Conservation (phyloP, 345 rosid species). For the Viola odorata region DNA sequence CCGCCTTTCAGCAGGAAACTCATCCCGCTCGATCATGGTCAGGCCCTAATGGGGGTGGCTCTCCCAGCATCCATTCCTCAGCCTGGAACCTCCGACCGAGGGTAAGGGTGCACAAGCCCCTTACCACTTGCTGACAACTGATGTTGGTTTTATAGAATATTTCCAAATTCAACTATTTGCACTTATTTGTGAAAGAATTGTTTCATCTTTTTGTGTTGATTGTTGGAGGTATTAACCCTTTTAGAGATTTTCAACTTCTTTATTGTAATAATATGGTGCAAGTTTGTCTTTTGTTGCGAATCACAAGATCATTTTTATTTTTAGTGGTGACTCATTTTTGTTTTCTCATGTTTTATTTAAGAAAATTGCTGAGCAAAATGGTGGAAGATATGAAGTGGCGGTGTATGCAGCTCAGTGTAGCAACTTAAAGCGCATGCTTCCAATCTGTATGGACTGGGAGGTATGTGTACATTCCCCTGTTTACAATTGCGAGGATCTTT, state of each 20-base stretch:
- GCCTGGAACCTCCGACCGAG: too few species aligned
- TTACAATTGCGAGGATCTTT: not conserved
- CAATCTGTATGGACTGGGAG: slow-evolving; percentile 97
- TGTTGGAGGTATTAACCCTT: not conserved
- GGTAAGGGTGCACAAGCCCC: too few species aligned
- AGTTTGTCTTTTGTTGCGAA: not conserved
- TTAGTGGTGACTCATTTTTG: slow-evolving; percentile 16
- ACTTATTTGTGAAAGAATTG: not conserved
- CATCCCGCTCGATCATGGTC: too few species aligned
- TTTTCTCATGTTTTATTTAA: slow-evolving; percentile 24
- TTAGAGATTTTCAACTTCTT: slow-evolving; percentile 1
- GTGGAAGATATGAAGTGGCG: slow-evolving; percentile 81
- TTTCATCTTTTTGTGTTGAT: not conserved
- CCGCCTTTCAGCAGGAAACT: too few species aligned
- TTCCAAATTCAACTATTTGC: slow-evolving; percentile 7
- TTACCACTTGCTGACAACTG: too few species aligned
- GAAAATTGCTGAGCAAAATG: slow-evolving; percentile 88
- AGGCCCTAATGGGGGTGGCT: too few species aligned
- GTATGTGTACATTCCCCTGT: slow-evolving; percentile 23
- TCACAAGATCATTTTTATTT: not conserved
- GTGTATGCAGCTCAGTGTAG: slow-evolving; percentile 85
- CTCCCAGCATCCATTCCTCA: too few species aligned
- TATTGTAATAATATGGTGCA: not conserved
- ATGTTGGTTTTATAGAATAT: not conserved
- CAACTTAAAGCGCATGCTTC: slow-evolving; percentile 81